phyloP scores from a whole-genome alignment of 2,329 filamentous ascomycete species.

The Tolypocladium guangdongense region DNA sequence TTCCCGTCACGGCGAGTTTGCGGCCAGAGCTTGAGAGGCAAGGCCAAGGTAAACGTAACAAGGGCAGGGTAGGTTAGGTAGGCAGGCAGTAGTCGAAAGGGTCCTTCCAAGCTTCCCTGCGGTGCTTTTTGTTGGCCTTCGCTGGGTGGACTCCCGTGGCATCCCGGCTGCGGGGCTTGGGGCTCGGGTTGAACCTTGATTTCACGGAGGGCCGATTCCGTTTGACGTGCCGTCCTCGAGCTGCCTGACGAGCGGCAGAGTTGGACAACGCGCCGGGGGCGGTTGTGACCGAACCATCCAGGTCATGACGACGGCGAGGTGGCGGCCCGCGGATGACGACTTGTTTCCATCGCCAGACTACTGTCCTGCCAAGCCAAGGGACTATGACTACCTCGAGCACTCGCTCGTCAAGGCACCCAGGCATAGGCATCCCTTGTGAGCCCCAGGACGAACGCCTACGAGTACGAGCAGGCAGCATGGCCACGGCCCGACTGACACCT shows the following conservation, averaged over 20 bases:
- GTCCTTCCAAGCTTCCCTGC: background rate
- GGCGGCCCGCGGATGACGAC: background rate
- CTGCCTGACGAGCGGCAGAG: background rate
- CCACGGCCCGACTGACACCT: background rate
- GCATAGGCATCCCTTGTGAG: too few species aligned
- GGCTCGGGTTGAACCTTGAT: background rate
- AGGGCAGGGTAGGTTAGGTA: too few species aligned
- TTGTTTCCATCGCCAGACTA: background rate
- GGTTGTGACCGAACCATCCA: background rate
- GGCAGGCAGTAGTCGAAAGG: background rate
- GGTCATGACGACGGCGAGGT: background rate
- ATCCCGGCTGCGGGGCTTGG: too few species aligned
- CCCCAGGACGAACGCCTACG: too few species aligned
- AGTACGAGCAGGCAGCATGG: too few species aligned
- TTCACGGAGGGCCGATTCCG: background rate
- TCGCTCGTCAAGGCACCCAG: too few species aligned
- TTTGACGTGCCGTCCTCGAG: background rate
- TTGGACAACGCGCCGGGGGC: background rate
- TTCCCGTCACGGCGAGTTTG: background rate
- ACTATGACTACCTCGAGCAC: too few species aligned
- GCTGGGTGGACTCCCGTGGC: background rate
- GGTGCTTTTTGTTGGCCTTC: background rate
- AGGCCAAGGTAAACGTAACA: fast-evolving
- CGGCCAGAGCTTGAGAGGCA: background rate
- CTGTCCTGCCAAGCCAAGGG: too few species aligned